Percentiles rank a stretch among this genome's conserved stretches.
phyloP scores from a whole-genome alignment of 2,329 filamentous ascomycete genomes.

The Aspergillus costaricaensis region DNA sequence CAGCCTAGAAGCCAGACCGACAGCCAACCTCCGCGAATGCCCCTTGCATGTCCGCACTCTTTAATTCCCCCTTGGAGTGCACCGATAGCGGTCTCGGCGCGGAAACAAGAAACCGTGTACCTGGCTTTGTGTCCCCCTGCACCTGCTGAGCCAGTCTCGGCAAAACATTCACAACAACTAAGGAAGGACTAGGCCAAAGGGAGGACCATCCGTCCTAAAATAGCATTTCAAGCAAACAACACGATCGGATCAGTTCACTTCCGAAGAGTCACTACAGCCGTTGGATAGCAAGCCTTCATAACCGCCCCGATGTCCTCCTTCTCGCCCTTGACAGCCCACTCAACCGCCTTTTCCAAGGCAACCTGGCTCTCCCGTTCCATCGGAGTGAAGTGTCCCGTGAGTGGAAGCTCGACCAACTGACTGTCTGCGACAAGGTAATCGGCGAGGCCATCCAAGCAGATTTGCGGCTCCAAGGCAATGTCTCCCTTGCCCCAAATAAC shows the following conservation, averaged over 20 bases:
- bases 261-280: constrained; percentile 33
- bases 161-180: background rate
- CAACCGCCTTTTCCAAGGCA: constrained; percentile 45
- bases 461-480: constrained; percentile 50
- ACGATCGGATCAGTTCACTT: constrained; percentile 27
- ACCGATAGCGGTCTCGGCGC: background rate
- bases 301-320: constrained; percentile 36
- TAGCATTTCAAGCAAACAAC: background rate
- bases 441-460: constrained; percentile 55
- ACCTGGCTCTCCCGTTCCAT: constrained; percentile 48
- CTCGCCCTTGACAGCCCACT: constrained; percentile 44
- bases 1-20: background rate
- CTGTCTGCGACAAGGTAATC: constrained; percentile 54
- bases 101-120: background rate
- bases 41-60: constrained; percentile 1
- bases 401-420: constrained; percentile 53
- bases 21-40: background rate
- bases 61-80: background rate
- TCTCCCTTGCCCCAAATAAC: constrained; percentile 58
- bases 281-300: constrained; percentile 36
- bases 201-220: background rate
- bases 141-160: background rate
- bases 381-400: constrained; percentile 57
- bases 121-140: background rate
- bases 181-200: background rate